Evolutionary conservation across 768 basidiomycete species (phyloP).

Genomic region (Scleroderma bovista): DNA sequence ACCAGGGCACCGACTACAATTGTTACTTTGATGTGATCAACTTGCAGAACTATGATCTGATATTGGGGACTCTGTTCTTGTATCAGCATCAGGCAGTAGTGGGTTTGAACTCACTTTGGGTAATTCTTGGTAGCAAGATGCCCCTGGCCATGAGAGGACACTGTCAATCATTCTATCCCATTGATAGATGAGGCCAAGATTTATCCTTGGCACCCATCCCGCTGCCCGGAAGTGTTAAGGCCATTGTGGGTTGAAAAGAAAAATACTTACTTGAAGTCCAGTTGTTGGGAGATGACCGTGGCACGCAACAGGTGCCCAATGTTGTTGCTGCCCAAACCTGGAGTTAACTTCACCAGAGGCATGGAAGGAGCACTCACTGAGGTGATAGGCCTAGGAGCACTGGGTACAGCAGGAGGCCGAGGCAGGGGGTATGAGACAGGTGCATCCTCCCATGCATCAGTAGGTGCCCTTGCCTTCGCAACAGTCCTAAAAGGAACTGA

Average conservation of each 20-base stretch:
- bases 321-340: too few relatives aligned
- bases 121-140: conserved; percentile 7
- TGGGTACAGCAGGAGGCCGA: conserved; percentile 44
- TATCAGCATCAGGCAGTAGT: conserved; percentile 26
- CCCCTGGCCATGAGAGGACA: background rate
- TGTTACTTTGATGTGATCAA: conserved; percentile 36
- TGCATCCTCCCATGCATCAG: conserved; percentile 55
- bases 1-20: conserved; percentile 14
- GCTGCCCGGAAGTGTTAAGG: too few relatives aligned
- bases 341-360: background rate
- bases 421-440: conserved; percentile 33
- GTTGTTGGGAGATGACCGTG: too few relatives aligned
- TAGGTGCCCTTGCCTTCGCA: conserved; percentile 37
- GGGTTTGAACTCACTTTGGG: conserved; percentile 19
- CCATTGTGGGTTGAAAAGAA: too few relatives aligned
- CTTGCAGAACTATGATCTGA: conserved; percentile 32
- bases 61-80: conserved; percentile 35
- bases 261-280: too few relatives aligned
- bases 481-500: conserved; percentile 36
- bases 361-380: conserved; percentile 26
- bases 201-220: too few relatives aligned
- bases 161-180: too few relatives aligned
- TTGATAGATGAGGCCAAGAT: too few relatives aligned
- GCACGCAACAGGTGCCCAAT: too few relatives aligned
- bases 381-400: conserved; percentile 37